Conservation (phyloP, 2,329 filamentous ascomycete genomes). For the Atkinsonella texensis region DNA sequence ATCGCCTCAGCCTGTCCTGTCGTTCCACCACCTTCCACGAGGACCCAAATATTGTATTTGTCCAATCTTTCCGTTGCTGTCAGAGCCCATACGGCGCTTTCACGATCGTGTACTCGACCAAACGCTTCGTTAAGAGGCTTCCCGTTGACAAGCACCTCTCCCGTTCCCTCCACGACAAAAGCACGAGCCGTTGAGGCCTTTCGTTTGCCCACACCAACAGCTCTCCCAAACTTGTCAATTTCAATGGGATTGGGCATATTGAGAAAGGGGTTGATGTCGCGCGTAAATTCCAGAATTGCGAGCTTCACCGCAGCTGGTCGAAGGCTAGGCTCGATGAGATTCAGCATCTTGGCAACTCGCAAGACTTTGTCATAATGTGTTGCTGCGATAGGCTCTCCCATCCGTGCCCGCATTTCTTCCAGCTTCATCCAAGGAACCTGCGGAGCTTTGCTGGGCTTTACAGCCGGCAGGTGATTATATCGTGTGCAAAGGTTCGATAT, state of each 20-base stretch:
- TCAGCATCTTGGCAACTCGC: constrained; percentile 63
- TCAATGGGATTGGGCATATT: constrained; percentile 49
- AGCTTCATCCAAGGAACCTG: constrained; percentile 72
- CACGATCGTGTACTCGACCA: constrained; percentile 79
- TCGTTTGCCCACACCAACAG: constrained; percentile 69
- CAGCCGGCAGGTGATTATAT: constrained; percentile 60
- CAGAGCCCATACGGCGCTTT: constrained; percentile 86
- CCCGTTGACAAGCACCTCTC: constrained; percentile 82
- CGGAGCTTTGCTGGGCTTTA: constrained; percentile 53
- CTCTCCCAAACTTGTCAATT: constrained; percentile 67
- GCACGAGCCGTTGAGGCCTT: constrained; percentile 80
- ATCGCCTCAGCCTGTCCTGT: constrained; percentile 95
- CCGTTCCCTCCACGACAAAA: constrained; percentile 84
- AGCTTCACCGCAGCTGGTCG: constrained; percentile 57
- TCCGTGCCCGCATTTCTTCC: constrained; percentile 57
- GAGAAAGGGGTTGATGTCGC: constrained; percentile 59
- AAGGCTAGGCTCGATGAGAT: constrained; percentile 71
- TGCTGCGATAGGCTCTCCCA: constrained; percentile 61
- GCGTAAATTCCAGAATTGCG: constrained; percentile 58
- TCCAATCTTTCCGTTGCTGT: constrained; percentile 72
- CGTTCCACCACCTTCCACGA: constrained; percentile 74
- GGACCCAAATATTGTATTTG: constrained; percentile 94
- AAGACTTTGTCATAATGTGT: constrained; percentile 71
- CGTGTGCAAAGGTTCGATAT: constrained; percentile 61
- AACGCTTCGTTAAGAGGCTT: constrained; percentile 75